Evolutionary conservation across 2,329 filamentous ascomycete genomes (phyloP), one percentile per base, ranked within the genome.

Genomic region (Zymoseptoria pseudotritici): DNA sequence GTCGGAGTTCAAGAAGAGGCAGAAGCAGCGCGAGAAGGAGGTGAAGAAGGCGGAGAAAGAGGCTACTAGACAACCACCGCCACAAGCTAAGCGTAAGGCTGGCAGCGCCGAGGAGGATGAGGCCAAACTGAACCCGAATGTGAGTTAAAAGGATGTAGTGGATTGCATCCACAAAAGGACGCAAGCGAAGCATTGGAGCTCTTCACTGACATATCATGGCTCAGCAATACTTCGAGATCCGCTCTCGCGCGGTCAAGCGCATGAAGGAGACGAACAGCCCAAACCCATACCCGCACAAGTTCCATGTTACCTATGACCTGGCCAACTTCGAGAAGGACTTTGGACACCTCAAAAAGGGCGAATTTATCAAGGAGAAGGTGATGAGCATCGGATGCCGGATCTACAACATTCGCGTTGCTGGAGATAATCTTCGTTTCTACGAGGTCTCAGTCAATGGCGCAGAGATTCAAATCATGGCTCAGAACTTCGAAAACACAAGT

Each of bases 221-320:
- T 13, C 70, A 88, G 85, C 87, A 90, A 87, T 99, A 97, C 81
- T 97, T 96, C 74, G 94, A 99, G 79, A 95, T 97, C 73, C 89
- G 94, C 64, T 95, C 88, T 71, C 85, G 90, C 68, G 83, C 83
- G 67, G 86, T 96, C 79, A 87, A 89, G 76, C 87, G 88, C 70
- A 83, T 93, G 65, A 84, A 87, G 70, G 80, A 87, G 72, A 85
- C 84, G 72, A 86, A 88, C 79, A 79, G 86, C 61, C 89, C 89
- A 50, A 89, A 93, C 72, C 90, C 90, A 4, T 96, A 97, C 77
- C 94, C 94, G 7, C 93, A 99, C 87, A 88, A 88, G 82, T 97
- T 96, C 83, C 81, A 92, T 60, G 86, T 90, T 74, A 89, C 87
- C 75, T 91, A 91, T 72, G 89, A 94, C 70, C 81, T 96, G 63